Percentiles rank a stretch among this genome's conserved stretches.
Conservation (phyloP, 2,329 filamentous ascomycete species). For the Diaporthe ampelina region DNA sequence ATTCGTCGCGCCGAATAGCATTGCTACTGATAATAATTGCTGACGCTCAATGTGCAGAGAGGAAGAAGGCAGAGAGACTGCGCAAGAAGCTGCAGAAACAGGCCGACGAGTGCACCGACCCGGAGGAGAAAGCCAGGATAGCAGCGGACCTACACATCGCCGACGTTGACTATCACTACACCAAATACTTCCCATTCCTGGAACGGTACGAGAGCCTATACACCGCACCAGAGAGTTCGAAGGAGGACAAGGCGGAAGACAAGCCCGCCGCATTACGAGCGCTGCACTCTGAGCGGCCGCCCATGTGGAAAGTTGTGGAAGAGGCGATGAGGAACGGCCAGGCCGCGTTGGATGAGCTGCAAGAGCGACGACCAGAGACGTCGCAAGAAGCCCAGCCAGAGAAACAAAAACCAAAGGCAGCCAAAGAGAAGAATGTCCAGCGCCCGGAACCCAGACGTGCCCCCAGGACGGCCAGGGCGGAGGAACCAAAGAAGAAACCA, state of each 20-base stretch:
- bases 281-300: slow-evolving; percentile 62
- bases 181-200: slow-evolving; percentile 78
- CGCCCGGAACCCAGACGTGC: slow-evolving; percentile 5
- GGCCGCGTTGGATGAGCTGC: slow-evolving; percentile 64
- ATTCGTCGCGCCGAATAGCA: not conserved
- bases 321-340: slow-evolving; percentile 71
- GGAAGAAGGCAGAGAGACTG: slow-evolving; percentile 78
- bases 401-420: not conserved
- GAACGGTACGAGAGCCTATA: slow-evolving; percentile 79
- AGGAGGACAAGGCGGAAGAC: slow-evolving; percentile 51
- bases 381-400: not conserved
- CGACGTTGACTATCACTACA: slow-evolving; percentile 83
- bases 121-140: slow-evolving; percentile 65
- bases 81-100: slow-evolving; percentile 75
- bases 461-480: not conserved
- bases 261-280: slow-evolving; percentile 57
- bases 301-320: slow-evolving; percentile 79
- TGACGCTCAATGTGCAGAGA: slow-evolving; percentile 62
- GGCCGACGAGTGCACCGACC: slow-evolving; percentile 64
- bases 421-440: not conserved
- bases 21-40: not conserved
- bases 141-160: slow-evolving; percentile 74
- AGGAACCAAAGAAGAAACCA: slow-evolving; percentile 35
- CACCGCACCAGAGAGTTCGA: slow-evolving; percentile 53
- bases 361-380: slow-evolving; percentile 62